phyloP scores from a whole-genome alignment of 2,329 filamentous ascomycete genomes.

The Coniochaeta ligniaria region DNA sequence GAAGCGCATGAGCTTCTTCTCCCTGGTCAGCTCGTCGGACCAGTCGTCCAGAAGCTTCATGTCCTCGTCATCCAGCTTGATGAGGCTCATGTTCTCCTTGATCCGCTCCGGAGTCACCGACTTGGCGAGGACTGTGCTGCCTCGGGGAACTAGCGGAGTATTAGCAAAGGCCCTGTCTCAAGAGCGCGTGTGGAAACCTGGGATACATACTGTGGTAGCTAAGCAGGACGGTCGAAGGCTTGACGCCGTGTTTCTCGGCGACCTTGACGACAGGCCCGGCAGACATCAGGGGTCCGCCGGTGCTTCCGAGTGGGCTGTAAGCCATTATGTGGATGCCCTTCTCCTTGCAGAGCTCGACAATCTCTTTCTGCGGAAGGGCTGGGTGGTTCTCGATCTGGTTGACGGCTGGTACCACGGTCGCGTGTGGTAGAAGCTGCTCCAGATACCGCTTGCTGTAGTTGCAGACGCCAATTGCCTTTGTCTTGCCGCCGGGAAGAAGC shows the following conservation, averaged over 20 bases:
- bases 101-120: conserved; percentile 63
- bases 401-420: conserved; percentile 52
- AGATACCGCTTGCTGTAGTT: conserved; percentile 54
- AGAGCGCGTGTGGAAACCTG: not conserved
- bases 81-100: conserved; percentile 60
- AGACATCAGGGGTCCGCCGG: conserved; percentile 56
- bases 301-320: conserved; percentile 61
- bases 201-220: conserved; percentile 60
- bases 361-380: conserved; percentile 62
- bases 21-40: conserved; percentile 39
- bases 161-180: conserved; percentile 1
- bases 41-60: conserved; percentile 49
- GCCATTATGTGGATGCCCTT: conserved; percentile 67
- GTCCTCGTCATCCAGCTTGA: conserved; percentile 59
- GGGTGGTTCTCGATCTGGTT: conserved; percentile 74
- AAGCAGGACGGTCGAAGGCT: conserved; percentile 56
- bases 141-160: conserved; percentile 49
- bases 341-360: conserved; percentile 59
- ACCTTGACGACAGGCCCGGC: conserved; percentile 56
- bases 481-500: conserved; percentile 52
- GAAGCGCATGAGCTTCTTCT: conserved; percentile 50
- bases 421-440: conserved; percentile 42
- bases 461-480: conserved; percentile 45
- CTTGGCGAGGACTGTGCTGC: conserved; percentile 66
- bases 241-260: conserved; percentile 55